These are phyloP conservation scores for Cetradonia linearis DNA, from an alignment of 495 filamentous ascomycete species.

Conservation along the genomic window DNA sequence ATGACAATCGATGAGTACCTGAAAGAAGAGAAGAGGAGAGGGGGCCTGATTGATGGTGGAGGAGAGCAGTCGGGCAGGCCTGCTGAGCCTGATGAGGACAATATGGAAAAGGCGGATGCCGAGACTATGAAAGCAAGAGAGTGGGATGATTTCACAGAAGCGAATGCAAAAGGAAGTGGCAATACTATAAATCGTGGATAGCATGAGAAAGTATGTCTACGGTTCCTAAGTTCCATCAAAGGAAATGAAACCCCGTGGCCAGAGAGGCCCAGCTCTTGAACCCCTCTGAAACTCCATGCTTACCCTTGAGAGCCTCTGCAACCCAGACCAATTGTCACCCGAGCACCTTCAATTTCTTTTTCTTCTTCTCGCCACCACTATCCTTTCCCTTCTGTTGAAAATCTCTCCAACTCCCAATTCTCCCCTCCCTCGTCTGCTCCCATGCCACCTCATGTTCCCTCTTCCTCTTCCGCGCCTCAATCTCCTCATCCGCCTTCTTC, in stretches of 20 bases:
- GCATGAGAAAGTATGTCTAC: constrained; percentile 11
- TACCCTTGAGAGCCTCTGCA: not conserved
- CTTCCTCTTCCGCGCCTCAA: constrained; percentile 80
- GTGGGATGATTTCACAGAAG: constrained; percentile 93
- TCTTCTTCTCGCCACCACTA: constrained; percentile 52
- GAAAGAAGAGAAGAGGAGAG: constrained; percentile 76
- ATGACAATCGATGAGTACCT: constrained; percentile 98
- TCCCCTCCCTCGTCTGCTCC: constrained; percentile 83
- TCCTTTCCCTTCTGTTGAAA: constrained; percentile 65
- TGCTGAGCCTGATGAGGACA: constrained; percentile 76
- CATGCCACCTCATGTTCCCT: constrained; percentile 85
- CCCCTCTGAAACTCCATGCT: constrained; percentile 15
- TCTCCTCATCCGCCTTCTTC: constrained; percentile 76
- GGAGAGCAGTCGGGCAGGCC: constrained; percentile 62
- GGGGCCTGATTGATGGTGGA: constrained; percentile 87
- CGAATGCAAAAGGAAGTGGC: constrained; percentile 76
- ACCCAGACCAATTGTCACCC: constrained; percentile 33
- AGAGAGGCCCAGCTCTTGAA: not conserved
- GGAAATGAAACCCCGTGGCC: not conserved
- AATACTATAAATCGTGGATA: constrained; percentile 80
- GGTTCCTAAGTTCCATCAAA: not conserved
- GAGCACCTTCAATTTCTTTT: constrained; percentile 87
- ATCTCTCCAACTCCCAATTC: constrained; percentile 89
- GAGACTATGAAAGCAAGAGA: constrained; percentile 88
- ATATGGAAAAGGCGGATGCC: constrained; percentile 70